Conservation (phyloP, 345 rosid genomes). For the Xanthoceras sorbifolium region DNA sequence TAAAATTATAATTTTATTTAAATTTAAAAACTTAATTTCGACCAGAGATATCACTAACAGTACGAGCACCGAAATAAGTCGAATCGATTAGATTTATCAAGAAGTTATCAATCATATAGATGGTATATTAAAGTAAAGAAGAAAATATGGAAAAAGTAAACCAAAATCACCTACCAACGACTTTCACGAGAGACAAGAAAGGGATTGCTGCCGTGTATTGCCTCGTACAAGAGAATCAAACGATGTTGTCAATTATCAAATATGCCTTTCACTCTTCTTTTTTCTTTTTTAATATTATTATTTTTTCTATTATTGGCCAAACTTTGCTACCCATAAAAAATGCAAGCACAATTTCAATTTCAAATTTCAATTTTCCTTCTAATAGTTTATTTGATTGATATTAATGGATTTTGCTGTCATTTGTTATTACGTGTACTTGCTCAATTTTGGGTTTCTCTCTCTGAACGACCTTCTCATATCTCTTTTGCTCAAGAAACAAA, state of each 20-base stretch:
- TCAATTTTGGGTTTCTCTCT: neutral
- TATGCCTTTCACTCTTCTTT: neutral
- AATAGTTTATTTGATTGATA: neutral
- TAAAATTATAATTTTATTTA: too few relatives aligned
- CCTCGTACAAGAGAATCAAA: neutral
- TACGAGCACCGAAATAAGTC: too few relatives aligned
- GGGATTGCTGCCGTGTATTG: neutral
- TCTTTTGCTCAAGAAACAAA: neutral
- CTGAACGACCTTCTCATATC: neutral
- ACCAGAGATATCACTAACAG: too few relatives aligned
- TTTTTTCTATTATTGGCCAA: neutral
- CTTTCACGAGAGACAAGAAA: neutral
- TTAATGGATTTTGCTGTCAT: slow-evolving; percentile 16
- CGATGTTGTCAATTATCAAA: slow-evolving; percentile 19
- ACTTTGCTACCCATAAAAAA: neutral
- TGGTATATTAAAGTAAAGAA: neutral
- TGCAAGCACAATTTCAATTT: neutral
- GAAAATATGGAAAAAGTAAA: neutral
- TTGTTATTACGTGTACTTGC: neutral
- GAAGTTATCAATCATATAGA: too few relatives aligned
- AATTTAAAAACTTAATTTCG: too few relatives aligned
- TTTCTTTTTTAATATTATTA: neutral
- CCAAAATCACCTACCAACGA: neutral
- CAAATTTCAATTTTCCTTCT: neutral
- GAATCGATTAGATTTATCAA: too few relatives aligned